phyloP scores from a whole-genome alignment of 148 eudicot species.

The Dianthus caryophyllus region DNA sequence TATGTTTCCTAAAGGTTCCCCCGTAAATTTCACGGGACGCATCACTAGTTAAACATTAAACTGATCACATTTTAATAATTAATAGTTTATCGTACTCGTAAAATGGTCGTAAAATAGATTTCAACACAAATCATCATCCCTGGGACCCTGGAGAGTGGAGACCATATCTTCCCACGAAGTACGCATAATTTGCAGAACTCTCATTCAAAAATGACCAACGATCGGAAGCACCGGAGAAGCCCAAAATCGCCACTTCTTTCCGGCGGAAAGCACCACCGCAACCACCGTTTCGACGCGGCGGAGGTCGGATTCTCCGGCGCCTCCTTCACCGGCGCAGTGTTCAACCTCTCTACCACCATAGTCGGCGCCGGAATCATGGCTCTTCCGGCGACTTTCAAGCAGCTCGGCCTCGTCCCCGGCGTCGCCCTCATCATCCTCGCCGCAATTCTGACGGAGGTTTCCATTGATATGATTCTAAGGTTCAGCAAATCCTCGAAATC shows the following conservation, averaged over 20 bases:
- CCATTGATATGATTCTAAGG: slow-evolving; percentile 55
- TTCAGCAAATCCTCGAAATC: slow-evolving; percentile 51
- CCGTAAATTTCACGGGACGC: no score
- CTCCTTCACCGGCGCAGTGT: slow-evolving; percentile 70
- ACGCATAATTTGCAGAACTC: no score
- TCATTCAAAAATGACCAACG: slow-evolving; percentile 14
- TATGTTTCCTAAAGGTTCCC: no score
- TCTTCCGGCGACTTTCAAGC: slow-evolving; percentile 68
- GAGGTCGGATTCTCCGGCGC: slow-evolving; percentile 42
- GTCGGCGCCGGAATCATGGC: slow-evolving; percentile 95
- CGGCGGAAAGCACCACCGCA: slow-evolving; percentile 24
- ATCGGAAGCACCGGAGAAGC: slow-evolving; percentile 42
- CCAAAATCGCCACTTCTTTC: slow-evolving; percentile 38
- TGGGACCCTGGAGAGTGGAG: no score
- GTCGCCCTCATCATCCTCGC: slow-evolving; percentile 38
- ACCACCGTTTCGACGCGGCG: slow-evolving; percentile 1
- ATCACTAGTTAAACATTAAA: no score
- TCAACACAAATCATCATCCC: no score
- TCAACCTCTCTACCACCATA: slow-evolving; percentile 70
- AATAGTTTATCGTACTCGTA: no score
- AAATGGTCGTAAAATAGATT: no score
- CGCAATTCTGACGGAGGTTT: slow-evolving; percentile 50
- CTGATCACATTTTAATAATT: no score
- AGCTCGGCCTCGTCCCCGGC: slow-evolving; percentile 56
- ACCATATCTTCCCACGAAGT: no score